Evolutionary conservation across 805 yeast genomes (phyloP).

Genomic region (Hanseniaspora valbyensis): DNA sequence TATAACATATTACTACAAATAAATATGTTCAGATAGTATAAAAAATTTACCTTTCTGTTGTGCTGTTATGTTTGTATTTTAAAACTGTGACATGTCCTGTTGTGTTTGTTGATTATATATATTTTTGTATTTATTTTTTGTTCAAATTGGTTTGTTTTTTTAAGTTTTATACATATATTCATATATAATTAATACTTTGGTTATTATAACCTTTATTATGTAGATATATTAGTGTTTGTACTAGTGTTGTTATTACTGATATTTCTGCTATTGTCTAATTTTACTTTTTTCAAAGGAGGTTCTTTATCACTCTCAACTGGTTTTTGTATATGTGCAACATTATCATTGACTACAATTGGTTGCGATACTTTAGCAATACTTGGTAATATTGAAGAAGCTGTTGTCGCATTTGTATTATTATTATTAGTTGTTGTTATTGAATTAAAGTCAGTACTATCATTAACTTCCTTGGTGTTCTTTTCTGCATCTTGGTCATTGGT

Average conservation of each 20-base stretch:
- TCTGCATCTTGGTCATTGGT: neutral
- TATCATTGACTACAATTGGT: neutral
- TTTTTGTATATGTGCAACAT: neutral
- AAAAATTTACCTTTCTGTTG: too few relatives aligned
- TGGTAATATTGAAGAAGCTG: neutral
- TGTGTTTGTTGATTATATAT: too few relatives aligned
- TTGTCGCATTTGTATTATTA: neutral
- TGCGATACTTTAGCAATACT: neutral
- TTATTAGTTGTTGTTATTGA: neutral
- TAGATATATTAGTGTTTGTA: neutral
- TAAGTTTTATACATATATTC: too few relatives aligned
- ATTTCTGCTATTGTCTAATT: neutral
- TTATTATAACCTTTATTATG: too few relatives aligned
- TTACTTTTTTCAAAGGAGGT: neutral
- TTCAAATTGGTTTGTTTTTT: too few relatives aligned
- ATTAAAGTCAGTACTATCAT: too few relatives aligned
- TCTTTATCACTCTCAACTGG: neutral
- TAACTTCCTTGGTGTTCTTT: neutral
- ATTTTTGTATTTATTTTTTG: too few relatives aligned
- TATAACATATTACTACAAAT: too few relatives aligned
- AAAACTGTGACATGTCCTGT: too few relatives aligned
- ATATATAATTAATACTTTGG: too few relatives aligned
- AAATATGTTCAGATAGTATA: too few relatives aligned
- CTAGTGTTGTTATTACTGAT: neutral
- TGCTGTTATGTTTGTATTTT: too few relatives aligned